Evolutionary conservation across 441 rosid genomes (phyloP), one percentile per base, ranked within the genome.

Genomic region (Kokia cookei): DNA sequence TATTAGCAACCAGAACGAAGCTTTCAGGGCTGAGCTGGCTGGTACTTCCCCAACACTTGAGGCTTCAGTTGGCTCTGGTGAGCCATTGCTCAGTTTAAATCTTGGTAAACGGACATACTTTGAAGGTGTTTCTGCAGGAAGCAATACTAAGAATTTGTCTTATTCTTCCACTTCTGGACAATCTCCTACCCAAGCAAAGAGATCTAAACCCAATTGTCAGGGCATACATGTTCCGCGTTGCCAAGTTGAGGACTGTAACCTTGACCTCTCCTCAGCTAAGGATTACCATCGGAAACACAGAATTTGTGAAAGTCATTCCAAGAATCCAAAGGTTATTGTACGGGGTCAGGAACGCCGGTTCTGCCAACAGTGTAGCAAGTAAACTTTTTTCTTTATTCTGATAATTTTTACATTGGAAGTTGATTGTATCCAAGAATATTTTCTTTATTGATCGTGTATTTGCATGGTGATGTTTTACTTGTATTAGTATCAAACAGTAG

Each of bases 361-460:
- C 81, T 94, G 97, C 83, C 99, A 94, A 86, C 98, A 94, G 78
- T 94, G 99, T 71, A 94, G 99, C 92, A 93, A 94, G 97, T 91
- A 79, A 74, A 17, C 37, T 54, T 68, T 79, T 71, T 65, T 29
- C 27, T 65, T 35, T 19, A 24, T 17, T 54, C 69, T 35, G 22
- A 10, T 24, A 24, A 9, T 65, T 53, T 42, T 61, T 11, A 4
- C 12, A 1, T 53, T 32, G 5, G 73, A 50, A 61, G 51, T 55
- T 19, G 19, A 47, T 67, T 29, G 58, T 8, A 24, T 63, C 67
- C 66, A 27, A 60, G 58, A 69, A 62, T 66, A 42, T 13, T 50
- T 26, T 69, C n/a, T 42, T 76, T 65, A 24, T 45, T 70, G 55
- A 60, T 17, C 14, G 4, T 69, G 53, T 68, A 53, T 19, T 58